phyloP scores from a whole-genome alignment of 2,329 filamentous ascomycete genomes.

The Fusarium sp. region DNA sequence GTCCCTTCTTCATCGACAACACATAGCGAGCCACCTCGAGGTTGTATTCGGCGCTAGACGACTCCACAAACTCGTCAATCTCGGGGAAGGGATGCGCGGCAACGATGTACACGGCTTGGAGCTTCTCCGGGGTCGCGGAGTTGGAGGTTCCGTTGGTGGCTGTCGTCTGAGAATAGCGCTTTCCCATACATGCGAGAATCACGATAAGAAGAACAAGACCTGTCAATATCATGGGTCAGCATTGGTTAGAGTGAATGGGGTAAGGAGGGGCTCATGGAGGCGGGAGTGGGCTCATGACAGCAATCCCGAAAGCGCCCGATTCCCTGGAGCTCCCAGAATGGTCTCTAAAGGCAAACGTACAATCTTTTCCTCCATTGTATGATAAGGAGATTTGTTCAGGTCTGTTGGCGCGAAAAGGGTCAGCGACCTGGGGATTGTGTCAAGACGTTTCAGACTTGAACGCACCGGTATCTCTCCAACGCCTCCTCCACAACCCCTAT shows the following conservation, averaged over 20 bases:
- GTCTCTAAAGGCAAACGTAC: slow-evolving; percentile 1
- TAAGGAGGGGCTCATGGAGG: neutral
- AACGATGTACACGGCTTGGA: slow-evolving; percentile 91
- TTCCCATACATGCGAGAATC: slow-evolving; percentile 75
- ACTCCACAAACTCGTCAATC: slow-evolving; percentile 85
- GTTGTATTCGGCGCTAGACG: slow-evolving; percentile 75
- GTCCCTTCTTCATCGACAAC: slow-evolving; percentile 83
- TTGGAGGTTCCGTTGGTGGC: slow-evolving; percentile 33
- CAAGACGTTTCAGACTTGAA: neutral
- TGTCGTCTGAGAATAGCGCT: slow-evolving; percentile 47
- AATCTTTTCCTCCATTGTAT: slow-evolving; percentile 99
- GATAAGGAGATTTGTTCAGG: slow-evolving; percentile 85
- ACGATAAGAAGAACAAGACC: slow-evolving; percentile 88
- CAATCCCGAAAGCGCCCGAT: neutral
- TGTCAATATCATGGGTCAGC: neutral
- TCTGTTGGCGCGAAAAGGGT: slow-evolving; percentile 56
- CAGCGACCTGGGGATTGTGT: slow-evolving; percentile 10
- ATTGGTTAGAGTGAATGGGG: neutral
- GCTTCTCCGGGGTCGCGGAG: slow-evolving; percentile 53
- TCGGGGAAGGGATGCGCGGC: slow-evolving; percentile 85
- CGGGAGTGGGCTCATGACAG: neutral
- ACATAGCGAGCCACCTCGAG: slow-evolving; percentile 81
- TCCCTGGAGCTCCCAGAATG: neutral
- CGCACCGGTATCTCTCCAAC: slow-evolving; percentile 78
- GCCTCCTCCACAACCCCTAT: slow-evolving; percentile 81